Conservation (phyloP, 495 filamentous ascomycete genomes). For the Hypoxylon rickii region DNA sequence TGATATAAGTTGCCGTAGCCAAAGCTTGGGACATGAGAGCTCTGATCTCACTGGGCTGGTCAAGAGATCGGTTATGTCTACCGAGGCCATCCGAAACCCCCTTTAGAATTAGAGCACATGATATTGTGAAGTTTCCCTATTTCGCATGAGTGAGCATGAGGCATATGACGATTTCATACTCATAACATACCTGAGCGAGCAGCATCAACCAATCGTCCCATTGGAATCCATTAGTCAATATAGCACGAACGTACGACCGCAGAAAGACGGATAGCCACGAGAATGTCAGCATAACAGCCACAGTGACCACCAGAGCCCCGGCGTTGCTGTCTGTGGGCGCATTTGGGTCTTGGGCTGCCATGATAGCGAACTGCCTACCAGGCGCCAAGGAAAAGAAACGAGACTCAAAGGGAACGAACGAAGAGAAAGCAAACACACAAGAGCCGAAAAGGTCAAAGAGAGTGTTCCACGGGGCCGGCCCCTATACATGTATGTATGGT, state of each 20-base stretch:
- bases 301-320: slow-evolving; percentile 37
- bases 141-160: not conserved
- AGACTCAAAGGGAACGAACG: slow-evolving; percentile 9
- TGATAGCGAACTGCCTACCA: slow-evolving; percentile 30
- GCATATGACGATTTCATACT: not conserved
- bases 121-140: slow-evolving; percentile 43
- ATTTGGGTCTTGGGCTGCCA: slow-evolving; percentile 40
- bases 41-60: slow-evolving; percentile 40
- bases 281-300: slow-evolving; percentile 36
- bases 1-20: slow-evolving; percentile 44
- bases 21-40: slow-evolving; percentile 46
- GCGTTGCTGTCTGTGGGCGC: slow-evolving; percentile 44
- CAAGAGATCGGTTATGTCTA: slow-evolving; percentile 42
- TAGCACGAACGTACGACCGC: slow-evolving; percentile 43
- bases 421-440: slow-evolving; percentile 17
- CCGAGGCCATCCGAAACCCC: slow-evolving; percentile 44
- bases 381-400: slow-evolving; percentile 27
- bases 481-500: slow-evolving; percentile 17
- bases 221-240: slow-evolving; percentile 45
- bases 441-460: slow-evolving; percentile 15
- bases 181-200: slow-evolving; percentile 39
- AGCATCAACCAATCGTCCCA: slow-evolving; percentile 51
- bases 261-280: slow-evolving; percentile 43
- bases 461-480: slow-evolving; percentile 3
- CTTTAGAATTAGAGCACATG: slow-evolving; percentile 38